Base-by-base conservation (phyloP, 495 filamentous ascomycete genomes). In the Hypoxylon perforatum region DNA sequence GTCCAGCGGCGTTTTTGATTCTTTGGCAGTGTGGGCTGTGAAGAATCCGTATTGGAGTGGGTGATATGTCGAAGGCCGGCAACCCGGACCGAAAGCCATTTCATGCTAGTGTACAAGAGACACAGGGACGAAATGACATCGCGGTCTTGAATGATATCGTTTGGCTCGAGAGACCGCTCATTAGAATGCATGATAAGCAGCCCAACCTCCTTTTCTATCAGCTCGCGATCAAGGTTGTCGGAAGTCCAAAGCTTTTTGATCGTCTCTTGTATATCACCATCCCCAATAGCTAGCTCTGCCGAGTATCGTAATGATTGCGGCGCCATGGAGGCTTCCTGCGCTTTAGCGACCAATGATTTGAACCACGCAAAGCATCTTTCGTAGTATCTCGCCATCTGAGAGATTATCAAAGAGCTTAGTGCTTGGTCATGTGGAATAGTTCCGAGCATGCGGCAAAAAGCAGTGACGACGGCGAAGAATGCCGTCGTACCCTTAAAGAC, bases 361-460 rank as follows among this genome's bases (percentile, higher is more conserved):
- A 91, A 97, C 93, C 92, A 98, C 33, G 87, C 87, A 72, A 85
- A 91, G 73, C 96, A 99, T 67, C 92, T 89, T 63, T 96, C 92
- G 60, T 93, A 96, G 72, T 97, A 98, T 8, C 90, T 88, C 48
- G 90, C 82, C 81, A 99, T 92, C 75, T 98, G 91, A 3, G 87
- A 88, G 63, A 98, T 92, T 61, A 98, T 90, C 30, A 97, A 84
- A 65, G 93, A 88, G 18, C 91, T 94, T 38, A 98, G 93, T n/a
- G 92, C 90, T 77, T 97, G 92, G 73, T 99, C 95, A 69, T 97
- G 96, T 10, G 95, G 96, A 61, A 99, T 93, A 33, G 90, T 95
- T 53, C 93, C 93, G 25, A 99, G 83, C 91, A 99, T 93, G 65
- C 88, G 90, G 78, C 95, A 97, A 61, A 99, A 97, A 21, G 91